phyloP scores from a whole-genome alignment of 257 asterid genomes.

The Vinca minor region DNA sequence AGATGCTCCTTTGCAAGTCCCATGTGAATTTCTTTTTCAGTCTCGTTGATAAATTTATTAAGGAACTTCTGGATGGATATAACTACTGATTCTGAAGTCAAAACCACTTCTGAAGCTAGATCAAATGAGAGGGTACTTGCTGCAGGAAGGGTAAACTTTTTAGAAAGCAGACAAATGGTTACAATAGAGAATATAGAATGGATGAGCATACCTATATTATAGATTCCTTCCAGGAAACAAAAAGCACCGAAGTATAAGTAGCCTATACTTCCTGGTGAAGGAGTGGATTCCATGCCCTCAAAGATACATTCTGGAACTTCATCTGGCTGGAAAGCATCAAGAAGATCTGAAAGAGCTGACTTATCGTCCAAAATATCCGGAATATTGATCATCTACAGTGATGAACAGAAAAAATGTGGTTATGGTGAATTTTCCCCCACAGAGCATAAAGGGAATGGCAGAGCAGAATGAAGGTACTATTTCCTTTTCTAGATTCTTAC shows the following conservation, averaged over 20 bases:
- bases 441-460: neutral
- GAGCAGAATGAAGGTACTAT: neutral
- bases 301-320: constrained; percentile 41
- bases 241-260: constrained; percentile 61
- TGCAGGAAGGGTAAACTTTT: constrained; percentile 29
- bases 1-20: constrained; percentile 40
- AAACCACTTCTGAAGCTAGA: constrained; percentile 67
- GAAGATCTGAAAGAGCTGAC: constrained; percentile 47
- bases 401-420: constrained; percentile 10
- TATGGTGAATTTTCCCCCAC: neutral
- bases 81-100: constrained; percentile 46
- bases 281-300: constrained; percentile 45
- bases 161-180: neutral
- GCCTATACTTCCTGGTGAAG: constrained; percentile 54
- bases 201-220: constrained; percentile 49
- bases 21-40: constrained; percentile 29
- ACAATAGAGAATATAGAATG: neutral
- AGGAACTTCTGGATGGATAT: constrained; percentile 48
- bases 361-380: constrained; percentile 50
- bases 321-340: constrained; percentile 61
- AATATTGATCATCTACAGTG: constrained; percentile 51
- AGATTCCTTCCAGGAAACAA: constrained; percentile 46
- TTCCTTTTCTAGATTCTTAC: neutral
- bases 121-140: constrained; percentile 55
- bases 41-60: constrained; percentile 29